These are phyloP conservation scores for Lasiosphaeria miniovina DNA, from an alignment of 495 filamentous ascomycete species.

Conservation along the genomic window DNA sequence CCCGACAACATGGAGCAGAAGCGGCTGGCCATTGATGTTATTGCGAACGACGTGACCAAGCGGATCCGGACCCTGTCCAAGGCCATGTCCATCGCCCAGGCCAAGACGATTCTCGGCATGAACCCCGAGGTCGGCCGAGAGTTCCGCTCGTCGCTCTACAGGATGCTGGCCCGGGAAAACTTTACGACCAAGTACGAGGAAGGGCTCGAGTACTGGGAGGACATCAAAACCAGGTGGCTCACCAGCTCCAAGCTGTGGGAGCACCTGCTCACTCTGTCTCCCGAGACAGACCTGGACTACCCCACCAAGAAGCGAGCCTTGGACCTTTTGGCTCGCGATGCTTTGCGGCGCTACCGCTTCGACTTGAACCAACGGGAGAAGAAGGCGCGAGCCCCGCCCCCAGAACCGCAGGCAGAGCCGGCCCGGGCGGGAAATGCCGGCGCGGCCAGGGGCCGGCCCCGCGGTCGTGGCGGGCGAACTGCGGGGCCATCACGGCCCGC, in stretches of 20 bases:
- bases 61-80: slow-evolving; percentile 62
- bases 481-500: not conserved
- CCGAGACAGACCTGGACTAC: slow-evolving; percentile 51
- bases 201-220: slow-evolving; percentile 67
- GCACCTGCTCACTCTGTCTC: slow-evolving; percentile 47
- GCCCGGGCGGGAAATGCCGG: not conserved
- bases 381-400: slow-evolving; percentile 16
- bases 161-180: slow-evolving; percentile 62
- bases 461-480: too few species aligned
- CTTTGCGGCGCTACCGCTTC: slow-evolving; percentile 69
- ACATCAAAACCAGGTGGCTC: slow-evolving; percentile 69
- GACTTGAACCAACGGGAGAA: slow-evolving; percentile 53
- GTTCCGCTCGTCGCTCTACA: slow-evolving; percentile 63
- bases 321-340: slow-evolving; percentile 68
- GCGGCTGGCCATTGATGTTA: slow-evolving; percentile 67
- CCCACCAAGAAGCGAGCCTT: slow-evolving; percentile 61
- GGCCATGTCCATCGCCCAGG: slow-evolving; percentile 68
- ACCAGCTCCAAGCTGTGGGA: slow-evolving; percentile 54
- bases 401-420: slow-evolving; percentile 6
- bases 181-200: slow-evolving; percentile 73
- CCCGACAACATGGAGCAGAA: slow-evolving; percentile 42
- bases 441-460: too few species aligned
- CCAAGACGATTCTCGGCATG: slow-evolving; percentile 67
- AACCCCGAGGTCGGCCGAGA: slow-evolving; percentile 69
- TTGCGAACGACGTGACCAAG: slow-evolving; percentile 81